Evolutionary conservation across 2,329 filamentous ascomycete genomes (phyloP), one percentile per base, ranked within the genome.

Genomic region (Trichoderma endophyticum): DNA sequence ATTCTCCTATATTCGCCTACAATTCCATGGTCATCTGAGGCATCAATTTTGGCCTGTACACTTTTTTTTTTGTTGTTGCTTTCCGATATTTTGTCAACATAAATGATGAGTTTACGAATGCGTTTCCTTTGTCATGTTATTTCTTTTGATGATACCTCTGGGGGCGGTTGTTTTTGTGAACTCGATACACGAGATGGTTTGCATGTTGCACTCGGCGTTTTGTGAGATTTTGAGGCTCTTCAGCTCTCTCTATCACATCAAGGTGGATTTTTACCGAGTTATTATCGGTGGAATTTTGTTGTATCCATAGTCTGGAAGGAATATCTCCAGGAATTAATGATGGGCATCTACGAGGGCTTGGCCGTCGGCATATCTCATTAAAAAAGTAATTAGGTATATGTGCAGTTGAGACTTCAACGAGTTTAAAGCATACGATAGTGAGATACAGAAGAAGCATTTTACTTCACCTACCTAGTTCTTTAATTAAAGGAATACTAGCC

Each of bases 71-170:
- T 39, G n/a, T 65, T 59, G 21, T 65, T 60, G 6, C 14, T 43
- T 48, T 48, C 43, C 6, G 14, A 9, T 26, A 32, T 65, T 34
- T 61, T 36, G 15, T 64, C 30, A 48, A 30, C 34, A 34, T 63
- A 48, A 32, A 56, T 68, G 70, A 68, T 66, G 63, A 43, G 59
- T 61, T 61, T 48, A 57, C 72, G 60, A 57, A 43, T 14, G 60
- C 8, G n/a, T 63, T 28, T 34, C 57, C n/a, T 60, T 60, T 74
- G 64, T 67, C 18, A 39, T 75, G 65, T 75, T 74, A 63, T 75
- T 70, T 68, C 72, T 74, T 54, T 73, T 73, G 69, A 79, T 76
- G 77, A 80, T 80, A 80, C 79, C 79, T 77, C 54, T 62, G 69
- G 70, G 72, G 67, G 70, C 72, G 74, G 75, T 65, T 72, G 70